Base-by-base conservation (phyloP, 2,329 filamentous ascomycete species). In the Aaosphaeria arxii region DNA sequence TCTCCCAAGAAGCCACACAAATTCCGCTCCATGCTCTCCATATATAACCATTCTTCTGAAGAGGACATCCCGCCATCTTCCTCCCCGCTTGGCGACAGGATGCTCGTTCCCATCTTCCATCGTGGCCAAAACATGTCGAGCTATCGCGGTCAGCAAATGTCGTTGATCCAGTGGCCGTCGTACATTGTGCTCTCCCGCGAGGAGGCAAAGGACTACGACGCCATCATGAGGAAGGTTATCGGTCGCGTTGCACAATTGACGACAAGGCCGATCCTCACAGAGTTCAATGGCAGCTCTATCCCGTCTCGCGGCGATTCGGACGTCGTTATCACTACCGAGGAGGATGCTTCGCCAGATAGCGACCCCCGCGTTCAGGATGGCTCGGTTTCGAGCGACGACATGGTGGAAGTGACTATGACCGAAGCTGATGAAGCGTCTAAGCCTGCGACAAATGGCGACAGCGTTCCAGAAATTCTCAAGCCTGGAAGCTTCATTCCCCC, bases 331-430 rank as follows among this genome's bases (percentile, higher is more conserved):
- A 83, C 85, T 48, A 85, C 77, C 11, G 77, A 79, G 24, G 80
- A 82, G 50, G 78, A 81, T 53, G 82, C 80, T 4, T 83, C 88
- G 53, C 86, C 84, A 4, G 84, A 84, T 4, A 82, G 80, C 7
- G 87, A 88, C 55, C 77, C 81, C 24, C 87, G 87, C 62, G 79
- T 96, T 42, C 82, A 86, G 49, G 86, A 89, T 40, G 81, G 83
- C 30, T 96, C 91, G 3, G 81, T 95, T 2, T 86, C 91, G 65
- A 88, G 90, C 7, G 92, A 96, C 67, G 91, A 96, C 52, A 83
- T 96, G 61, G 88, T 97, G 5, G 89, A 96, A 63, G 85, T 99
- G 11, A 88, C 88, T 1, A 91, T 96, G 86, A 85, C 84, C 45
- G 86, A 90, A 58, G 74, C 75, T 2, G 64, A 63, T 11, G 74